Conservation (phyloP, 2,329 filamentous ascomycete species). For the Bipolaris zeicola region DNA sequence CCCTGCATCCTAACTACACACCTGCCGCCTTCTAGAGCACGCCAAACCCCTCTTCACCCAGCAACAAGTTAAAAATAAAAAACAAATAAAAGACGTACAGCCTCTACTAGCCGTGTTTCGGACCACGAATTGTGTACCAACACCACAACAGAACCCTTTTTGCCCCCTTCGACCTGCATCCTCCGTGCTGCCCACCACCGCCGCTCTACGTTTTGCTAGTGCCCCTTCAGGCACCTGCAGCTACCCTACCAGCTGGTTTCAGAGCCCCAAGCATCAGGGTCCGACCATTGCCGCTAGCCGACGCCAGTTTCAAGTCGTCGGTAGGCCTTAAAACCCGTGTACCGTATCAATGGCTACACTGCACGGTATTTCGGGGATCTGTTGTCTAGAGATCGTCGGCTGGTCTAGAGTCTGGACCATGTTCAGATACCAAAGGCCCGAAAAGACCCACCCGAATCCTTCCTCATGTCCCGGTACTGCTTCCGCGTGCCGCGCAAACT, state of each 20-base stretch:
- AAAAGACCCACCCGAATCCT: background rate
- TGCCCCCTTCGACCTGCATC: background rate
- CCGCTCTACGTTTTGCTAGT: background rate
- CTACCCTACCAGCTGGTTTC: background rate
- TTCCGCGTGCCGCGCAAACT: constrained; percentile 2
- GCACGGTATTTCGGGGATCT: background rate
- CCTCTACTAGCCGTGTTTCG: too few species aligned
- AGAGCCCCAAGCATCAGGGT: background rate
- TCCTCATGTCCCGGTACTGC: background rate
- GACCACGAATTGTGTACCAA: too few species aligned
- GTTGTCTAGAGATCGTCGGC: background rate
- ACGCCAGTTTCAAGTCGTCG: background rate
- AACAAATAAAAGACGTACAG: too few species aligned
- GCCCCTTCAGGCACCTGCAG: background rate
- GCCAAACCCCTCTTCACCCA: background rate
- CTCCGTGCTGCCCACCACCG: background rate
- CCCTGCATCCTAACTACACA: background rate
- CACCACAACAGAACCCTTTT: too few species aligned
- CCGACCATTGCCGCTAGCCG: background rate
- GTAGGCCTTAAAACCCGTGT: too few species aligned
- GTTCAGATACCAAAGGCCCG: constrained; percentile 3
- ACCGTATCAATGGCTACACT: background rate
- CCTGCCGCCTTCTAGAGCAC: background rate
- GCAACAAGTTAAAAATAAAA: too few species aligned
- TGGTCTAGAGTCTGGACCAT: constrained; percentile 2